These are phyloP conservation scores for Yamadazyma olivae DNA, from an alignment of 805 yeast species.

Conservation along the genomic window DNA sequence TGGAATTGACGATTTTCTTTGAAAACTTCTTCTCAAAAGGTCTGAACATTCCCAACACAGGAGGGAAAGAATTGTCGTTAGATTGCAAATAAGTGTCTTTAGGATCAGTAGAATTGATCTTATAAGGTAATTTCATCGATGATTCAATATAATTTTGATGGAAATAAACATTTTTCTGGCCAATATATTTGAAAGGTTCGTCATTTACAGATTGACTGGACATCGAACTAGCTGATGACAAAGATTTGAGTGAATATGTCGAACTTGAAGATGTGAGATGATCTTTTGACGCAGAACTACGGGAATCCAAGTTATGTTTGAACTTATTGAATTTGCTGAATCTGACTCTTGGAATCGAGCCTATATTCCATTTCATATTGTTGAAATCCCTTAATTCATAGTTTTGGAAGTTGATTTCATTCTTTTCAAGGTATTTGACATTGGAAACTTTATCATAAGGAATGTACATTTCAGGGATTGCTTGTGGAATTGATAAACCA, in stretches of 20 bases:
- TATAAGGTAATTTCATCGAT: slow-evolving; percentile 9
- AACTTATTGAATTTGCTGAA: slow-evolving; percentile 22
- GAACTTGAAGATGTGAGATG: not conserved
- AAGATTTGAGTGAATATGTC: not conserved
- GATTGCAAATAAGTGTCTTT: slow-evolving; percentile 25
- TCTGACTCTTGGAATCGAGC: slow-evolving; percentile 45
- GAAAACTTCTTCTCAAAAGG: slow-evolving; percentile 37
- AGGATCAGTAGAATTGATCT: slow-evolving; percentile 12
- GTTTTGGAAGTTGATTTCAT: slow-evolving; percentile 15
- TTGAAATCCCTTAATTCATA: slow-evolving; percentile 27
- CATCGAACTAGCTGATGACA: not conserved
- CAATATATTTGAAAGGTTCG: slow-evolving; percentile 24
- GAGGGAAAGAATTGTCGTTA: slow-evolving; percentile 16
- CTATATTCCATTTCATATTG: slow-evolving; percentile 34
- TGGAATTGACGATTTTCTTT: slow-evolving; percentile 34
- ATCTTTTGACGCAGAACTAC: slow-evolving; percentile 4
- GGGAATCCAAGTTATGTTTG: slow-evolving; percentile 15
- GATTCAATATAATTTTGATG: slow-evolving; percentile 29
- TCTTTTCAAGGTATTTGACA: slow-evolving; percentile 4
- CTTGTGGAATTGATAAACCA: slow-evolving; percentile 23
- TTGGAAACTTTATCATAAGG: slow-evolving; percentile 18
- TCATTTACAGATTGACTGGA: not conserved
- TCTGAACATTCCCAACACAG: slow-evolving; percentile 37
- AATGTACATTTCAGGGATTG: slow-evolving; percentile 18
- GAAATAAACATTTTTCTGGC: slow-evolving; percentile 35